phyloP scores from a whole-genome alignment of 805 yeast genomes.

The Candida chauliodis region DNA sequence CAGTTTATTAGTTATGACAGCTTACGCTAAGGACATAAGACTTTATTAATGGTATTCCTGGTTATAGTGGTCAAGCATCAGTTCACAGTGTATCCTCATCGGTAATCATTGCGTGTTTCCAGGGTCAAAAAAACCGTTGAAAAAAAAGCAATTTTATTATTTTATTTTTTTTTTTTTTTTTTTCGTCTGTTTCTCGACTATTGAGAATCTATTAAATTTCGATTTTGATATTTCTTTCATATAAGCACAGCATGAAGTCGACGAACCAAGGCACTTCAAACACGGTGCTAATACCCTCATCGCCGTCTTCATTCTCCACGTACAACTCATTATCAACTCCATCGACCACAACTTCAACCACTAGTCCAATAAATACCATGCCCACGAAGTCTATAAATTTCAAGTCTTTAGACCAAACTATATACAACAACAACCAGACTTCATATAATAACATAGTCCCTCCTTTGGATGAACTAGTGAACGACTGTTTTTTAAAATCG shows the following conservation, averaged over 20 bases:
- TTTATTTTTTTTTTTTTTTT: conserved; percentile 3
- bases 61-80: too few species aligned
- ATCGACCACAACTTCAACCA: neutral
- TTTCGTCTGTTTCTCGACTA: neutral
- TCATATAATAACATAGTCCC: conserved; percentile 1
- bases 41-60: too few species aligned
- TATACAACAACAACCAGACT: conserved; percentile 1
- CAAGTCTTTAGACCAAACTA: conserved; percentile 3
- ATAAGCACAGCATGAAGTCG: too few species aligned
- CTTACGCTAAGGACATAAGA: too few species aligned
- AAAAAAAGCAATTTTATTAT: conserved; percentile 5
- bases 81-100: too few species aligned
- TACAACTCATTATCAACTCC: neutral
- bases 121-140: conserved; percentile 7
- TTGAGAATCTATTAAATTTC: neutral
- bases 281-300: conserved; percentile 4
- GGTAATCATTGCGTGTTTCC: too few species aligned
- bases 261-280: too few species aligned
- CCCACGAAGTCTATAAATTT: conserved; percentile 5
- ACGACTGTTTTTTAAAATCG: conserved; percentile 28
- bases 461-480: conserved; percentile 24
- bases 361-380: conserved; percentile 1
- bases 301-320: neutral
- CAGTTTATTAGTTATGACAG: too few species aligned
- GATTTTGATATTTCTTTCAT: neutral